Evolutionary conservation across 306 rosid genomes (phyloP).

Genomic region (Sicyos edulis): DNA sequence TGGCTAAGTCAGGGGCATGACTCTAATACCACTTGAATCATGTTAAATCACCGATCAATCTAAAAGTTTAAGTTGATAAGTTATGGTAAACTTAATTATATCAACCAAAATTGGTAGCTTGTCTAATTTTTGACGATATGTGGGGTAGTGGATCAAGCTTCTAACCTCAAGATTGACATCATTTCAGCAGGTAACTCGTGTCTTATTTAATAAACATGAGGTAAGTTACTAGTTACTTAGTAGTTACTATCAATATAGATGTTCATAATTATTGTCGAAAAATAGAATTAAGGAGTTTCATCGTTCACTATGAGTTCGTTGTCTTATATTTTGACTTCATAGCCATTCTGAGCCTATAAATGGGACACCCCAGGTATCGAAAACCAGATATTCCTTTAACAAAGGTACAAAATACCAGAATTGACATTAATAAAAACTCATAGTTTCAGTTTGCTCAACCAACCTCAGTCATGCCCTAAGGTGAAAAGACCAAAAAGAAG

Average conservation of each 20-base stretch:
- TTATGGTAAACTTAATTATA: too few species aligned
- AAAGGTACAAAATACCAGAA: neutral
- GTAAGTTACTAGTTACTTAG: neutral
- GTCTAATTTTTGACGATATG: too few species aligned
- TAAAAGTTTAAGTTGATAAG: too few species aligned
- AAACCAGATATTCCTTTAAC: neutral
- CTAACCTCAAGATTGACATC: too few species aligned
- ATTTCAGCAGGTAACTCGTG: neutral
- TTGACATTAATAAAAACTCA: neutral
- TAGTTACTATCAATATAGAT: neutral
- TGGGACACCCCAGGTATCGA: neutral
- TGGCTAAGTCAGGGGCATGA: too few species aligned
- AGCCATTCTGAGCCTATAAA: neutral
- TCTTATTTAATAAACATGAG: too few species aligned
- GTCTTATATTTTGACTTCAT: neutral
- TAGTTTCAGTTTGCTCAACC: neutral
- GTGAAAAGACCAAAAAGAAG: neutral
- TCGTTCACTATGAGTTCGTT: neutral
- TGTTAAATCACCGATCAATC: too few species aligned
- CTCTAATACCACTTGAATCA: too few species aligned
- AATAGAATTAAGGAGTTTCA: slow-evolving; percentile 1
- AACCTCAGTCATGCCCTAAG: neutral
- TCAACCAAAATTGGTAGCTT: too few species aligned
- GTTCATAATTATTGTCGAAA: neutral
- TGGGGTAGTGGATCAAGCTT: too few species aligned